Evolutionary conservation across 1,284 basidiomycete genomes (phyloP), one percentile per base, ranked within the genome.

Genomic region (Microbotryum lychnidis-dioicae): DNA sequence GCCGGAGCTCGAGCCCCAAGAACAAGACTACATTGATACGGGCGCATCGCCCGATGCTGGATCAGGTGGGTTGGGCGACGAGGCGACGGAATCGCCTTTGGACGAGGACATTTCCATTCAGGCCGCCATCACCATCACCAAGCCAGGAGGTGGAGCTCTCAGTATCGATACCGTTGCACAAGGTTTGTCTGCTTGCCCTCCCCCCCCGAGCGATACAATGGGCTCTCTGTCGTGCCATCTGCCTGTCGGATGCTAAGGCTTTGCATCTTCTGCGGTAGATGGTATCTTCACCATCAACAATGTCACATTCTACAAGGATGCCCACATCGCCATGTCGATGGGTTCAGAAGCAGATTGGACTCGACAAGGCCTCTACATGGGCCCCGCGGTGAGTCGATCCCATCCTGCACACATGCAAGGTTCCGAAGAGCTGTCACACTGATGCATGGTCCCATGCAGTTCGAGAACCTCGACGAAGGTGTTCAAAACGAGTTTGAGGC

Each of bases 271-370:
- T n/a, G 9, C 20, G 25, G 27, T 58, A 72, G 87, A 92, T 62
- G 91, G 90, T 57, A 77, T 83, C 14, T 91, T 97, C 75, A 78
- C 86, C 37, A 80, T 94, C 65, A 92, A 97, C 76, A 94, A 92
- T 76, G 83, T 94, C 64, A 84, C 90, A 5, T 94, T 81, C 79
- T 96, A 94, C 77, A 77, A 80, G 21, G 87, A 91, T 69, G 77
- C 79, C 37, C 81, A 83, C 71, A 71, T 90, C 44, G 92, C 87
- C 18, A 86, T 84, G 12, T 85, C 87, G 42, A 77, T 91, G 67
- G 89, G 85, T 23, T 86, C 89, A 8, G 91, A 97, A 67, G 87
- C 87, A 16, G 93, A 97, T 78, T 97, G 89, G 89, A 86, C 87
- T 73, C 84, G 93, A 57, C 83, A 92, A 50, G 90, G 88, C 10